Percentiles rank a stretch among this genome's conserved stretches.
These are phyloP conservation scores for Suhomyces tanzawaensis DNA, from an alignment of 805 yeast genomes.

Conservation along the genomic window DNA sequence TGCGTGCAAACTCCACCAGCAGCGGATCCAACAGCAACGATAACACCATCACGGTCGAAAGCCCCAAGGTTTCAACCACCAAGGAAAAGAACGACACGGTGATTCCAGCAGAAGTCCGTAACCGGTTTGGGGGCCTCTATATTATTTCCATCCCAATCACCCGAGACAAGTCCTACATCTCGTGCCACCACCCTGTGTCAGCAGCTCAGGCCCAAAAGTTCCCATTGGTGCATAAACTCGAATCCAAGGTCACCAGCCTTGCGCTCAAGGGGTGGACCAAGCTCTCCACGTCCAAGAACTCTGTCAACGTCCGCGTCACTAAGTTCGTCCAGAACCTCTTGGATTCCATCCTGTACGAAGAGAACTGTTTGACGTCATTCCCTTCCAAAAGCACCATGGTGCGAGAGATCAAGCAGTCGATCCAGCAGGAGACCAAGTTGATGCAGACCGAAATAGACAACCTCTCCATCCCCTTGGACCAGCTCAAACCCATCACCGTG, in stretches of 20 bases:
- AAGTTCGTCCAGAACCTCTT: constrained; percentile 49
- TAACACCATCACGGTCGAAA: no score
- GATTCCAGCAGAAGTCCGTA: not conserved
- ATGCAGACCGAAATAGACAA: constrained; percentile 27
- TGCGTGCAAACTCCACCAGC: not conserved
- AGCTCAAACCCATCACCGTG: constrained; percentile 39
- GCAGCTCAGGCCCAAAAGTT: constrained; percentile 23
- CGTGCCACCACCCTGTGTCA: constrained; percentile 51
- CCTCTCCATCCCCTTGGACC: constrained; percentile 24
- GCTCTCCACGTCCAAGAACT: constrained; percentile 51
- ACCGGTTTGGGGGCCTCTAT: constrained; percentile 35
- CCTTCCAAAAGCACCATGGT: constrained; percentile 66
- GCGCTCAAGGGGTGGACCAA: constrained; percentile 63
- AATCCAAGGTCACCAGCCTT: constrained; percentile 45
- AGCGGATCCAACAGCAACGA: not conserved
- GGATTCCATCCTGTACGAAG: constrained; percentile 74
- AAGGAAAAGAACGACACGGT: no score
- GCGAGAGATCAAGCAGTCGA: constrained; percentile 33
- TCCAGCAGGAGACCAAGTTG: constrained; percentile 9
- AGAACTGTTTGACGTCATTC: constrained; percentile 67
- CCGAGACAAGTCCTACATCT: constrained; percentile 55
- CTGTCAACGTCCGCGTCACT: constrained; percentile 61
- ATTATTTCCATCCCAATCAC: constrained; percentile 74
- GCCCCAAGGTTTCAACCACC: no score
- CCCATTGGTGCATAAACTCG: constrained; percentile 40